phyloP scores from a whole-genome alignment of 768 basidiomycete genomes.

The Trametes cinnabarina region DNA sequence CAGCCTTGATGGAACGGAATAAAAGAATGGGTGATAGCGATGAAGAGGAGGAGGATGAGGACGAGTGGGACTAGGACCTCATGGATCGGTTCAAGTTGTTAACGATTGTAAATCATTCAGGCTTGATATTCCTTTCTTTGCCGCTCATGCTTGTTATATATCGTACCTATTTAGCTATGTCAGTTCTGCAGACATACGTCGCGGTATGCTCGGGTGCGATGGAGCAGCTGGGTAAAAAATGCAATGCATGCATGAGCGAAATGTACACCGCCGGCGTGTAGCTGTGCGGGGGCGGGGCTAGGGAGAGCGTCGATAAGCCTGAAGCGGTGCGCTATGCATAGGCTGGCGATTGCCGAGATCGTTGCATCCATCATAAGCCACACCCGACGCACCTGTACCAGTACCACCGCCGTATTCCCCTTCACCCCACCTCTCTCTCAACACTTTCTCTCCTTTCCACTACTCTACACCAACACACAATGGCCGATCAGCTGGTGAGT shows the following conservation, averaged over 20 bases:
- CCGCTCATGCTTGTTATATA: background rate
- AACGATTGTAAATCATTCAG: background rate
- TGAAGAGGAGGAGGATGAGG: conserved; percentile 36
- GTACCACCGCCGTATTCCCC: conserved; percentile 18
- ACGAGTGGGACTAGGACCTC: conserved; percentile 28
- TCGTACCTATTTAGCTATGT: conserved; percentile 7
- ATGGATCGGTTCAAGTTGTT: background rate
- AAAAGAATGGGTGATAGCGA: conserved; percentile 81
- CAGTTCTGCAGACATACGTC: background rate
- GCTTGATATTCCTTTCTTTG: background rate
- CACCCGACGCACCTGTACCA: conserved; percentile 3
- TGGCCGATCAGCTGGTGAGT: conserved; percentile 58
- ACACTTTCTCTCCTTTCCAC: conserved; percentile 8
- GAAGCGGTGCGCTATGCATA: conserved; percentile 11
- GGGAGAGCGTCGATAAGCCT: conserved; percentile 4
- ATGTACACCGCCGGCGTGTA: background rate
- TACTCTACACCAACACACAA: conserved; percentile 21
- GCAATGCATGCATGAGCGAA: background rate
- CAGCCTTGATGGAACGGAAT: conserved; percentile 77
- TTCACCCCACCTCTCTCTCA: conserved; percentile 14
- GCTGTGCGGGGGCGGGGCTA: background rate
- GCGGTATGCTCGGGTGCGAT: background rate
- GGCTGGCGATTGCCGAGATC: conserved; percentile 32
- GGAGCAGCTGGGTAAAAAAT: background rate
- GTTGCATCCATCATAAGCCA: conserved; percentile 13